phyloP scores from a whole-genome alignment of 768 basidiomycete genomes.

The Leucosporidium yakuticum region DNA sequence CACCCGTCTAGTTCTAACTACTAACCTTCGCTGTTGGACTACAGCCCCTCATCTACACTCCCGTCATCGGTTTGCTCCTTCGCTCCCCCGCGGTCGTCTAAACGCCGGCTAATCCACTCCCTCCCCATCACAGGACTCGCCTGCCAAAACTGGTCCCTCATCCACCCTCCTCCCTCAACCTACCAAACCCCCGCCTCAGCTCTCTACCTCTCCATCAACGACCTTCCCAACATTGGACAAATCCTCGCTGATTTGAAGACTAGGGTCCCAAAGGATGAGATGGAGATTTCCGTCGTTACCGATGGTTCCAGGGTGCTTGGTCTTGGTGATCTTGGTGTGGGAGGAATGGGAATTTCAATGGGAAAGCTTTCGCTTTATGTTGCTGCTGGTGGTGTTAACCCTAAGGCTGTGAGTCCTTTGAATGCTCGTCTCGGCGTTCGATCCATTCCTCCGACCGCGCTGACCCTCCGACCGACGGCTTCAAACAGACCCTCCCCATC shows the following conservation, averaged over 20 bases:
- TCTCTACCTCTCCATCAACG: conserved; percentile 62
- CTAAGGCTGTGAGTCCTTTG: conserved; percentile 39
- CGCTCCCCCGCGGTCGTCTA: neutral
- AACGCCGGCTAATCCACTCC: neutral
- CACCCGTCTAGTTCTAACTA: neutral
- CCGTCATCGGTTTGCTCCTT: neutral
- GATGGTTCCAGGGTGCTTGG: conserved; percentile 91
- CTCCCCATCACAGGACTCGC: conserved; percentile 24
- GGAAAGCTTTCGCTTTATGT: conserved; percentile 90
- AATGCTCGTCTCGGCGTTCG: too few relatives aligned
- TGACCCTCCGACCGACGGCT: too few relatives aligned
- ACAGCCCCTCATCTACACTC: conserved; percentile 24
- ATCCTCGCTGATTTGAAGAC: conserved; percentile 54
- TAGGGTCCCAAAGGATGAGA: conserved; percentile 56
- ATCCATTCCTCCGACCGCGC: neutral
- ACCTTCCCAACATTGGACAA: conserved; percentile 69
- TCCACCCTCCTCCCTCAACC: conserved; percentile 26
- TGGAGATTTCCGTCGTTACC: conserved; percentile 82
- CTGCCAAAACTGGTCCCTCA: conserved; percentile 34
- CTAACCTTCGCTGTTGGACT: neutral
- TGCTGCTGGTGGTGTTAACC: conserved; percentile 66
- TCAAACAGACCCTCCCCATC: conserved; percentile 60
- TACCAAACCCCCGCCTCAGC: conserved; percentile 28
- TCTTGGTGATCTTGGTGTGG: conserved; percentile 52
- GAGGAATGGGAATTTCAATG: conserved; percentile 49